Evolutionary conservation across 2,329 filamentous ascomycete genomes (phyloP).

Genomic region (Trichophyton schoenleinii): DNA sequence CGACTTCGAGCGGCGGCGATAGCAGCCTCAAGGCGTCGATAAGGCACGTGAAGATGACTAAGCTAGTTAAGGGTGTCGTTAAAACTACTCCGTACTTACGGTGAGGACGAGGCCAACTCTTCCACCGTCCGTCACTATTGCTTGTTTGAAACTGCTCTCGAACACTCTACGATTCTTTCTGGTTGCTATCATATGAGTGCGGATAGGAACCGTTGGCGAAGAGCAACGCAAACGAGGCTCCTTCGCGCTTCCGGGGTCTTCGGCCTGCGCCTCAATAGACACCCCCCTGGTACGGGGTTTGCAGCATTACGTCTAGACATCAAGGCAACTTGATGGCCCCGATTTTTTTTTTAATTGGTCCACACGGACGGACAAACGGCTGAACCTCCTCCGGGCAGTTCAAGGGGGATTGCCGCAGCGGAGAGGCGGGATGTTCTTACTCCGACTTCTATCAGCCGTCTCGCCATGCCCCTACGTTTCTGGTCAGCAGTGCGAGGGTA

Average conservation of each 20-base stretch:
- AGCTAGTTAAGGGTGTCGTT: background rate
- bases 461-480: background rate
- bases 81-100: too few relatives aligned
- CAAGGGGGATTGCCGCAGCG: background rate
- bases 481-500: background rate
- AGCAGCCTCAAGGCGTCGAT: background rate
- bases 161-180: background rate
- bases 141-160: too few relatives aligned
- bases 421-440: background rate
- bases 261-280: background rate
- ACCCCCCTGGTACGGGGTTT: background rate
- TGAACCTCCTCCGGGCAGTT: background rate
- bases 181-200: background rate
- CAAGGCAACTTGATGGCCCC: too few relatives aligned
- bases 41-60: constrained; percentile 3
- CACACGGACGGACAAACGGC: background rate
- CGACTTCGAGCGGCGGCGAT: background rate
- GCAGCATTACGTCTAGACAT: background rate
- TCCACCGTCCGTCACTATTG: too few relatives aligned
- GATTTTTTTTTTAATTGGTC: background rate
- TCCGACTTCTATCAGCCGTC: background rate
- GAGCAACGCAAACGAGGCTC: background rate
- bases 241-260: background rate
- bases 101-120: too few relatives aligned
- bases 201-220: background rate